Evolutionary conservation across 169 alveolate species (phyloP), one percentile per base, ranked within the genome.

Genomic region (Plasmodium cynomolgi): DNA sequence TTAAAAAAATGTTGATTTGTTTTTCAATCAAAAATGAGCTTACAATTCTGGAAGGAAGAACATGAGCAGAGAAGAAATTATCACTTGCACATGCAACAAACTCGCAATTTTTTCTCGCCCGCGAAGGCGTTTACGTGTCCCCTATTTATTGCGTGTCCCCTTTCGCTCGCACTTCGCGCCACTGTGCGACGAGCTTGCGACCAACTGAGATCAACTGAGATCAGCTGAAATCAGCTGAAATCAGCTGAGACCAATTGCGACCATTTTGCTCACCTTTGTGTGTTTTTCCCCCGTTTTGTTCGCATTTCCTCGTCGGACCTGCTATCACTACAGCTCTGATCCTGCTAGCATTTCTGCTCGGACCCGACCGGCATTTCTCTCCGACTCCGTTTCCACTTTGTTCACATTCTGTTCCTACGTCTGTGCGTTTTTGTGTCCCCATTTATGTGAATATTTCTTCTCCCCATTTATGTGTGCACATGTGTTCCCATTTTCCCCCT

Each of bases 11-110:
- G 37, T 26, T 68, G 15, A 26, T 68, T 68, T 68, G 15, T 68
- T 68, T 68, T 68, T 68, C 31, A 68, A 68, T 68, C 77, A 68
- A 7, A 68, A 26, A 23, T 68, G 77, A 29, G 31, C 77, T 68
- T 29, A 68, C 5, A 29, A 8, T 68, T 68, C 39, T 13, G 41
- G 20, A 20, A 20, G 77, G 37, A 68, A 26, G 41, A 23, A 68
- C 17, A 23, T 26, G 77, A 68, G 77, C 41, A 20, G 37, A 68
- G 77, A 68, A 29, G 37, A 29, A 68, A 68, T 68, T 26, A 68
- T 20, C 31, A 20, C 77, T 68, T 68, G 77, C 77, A 68, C 77
- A 68, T 9, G 77, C 77, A 68, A 68, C 77, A 20, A 68, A 68
- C 0, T 29, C 13, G 15, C 77, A 29, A 68, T 68, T 68, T 68